phyloP scores from a whole-genome alignment of 2,329 filamentous ascomycete species.

The Microdochium trichocladiopsis region DNA sequence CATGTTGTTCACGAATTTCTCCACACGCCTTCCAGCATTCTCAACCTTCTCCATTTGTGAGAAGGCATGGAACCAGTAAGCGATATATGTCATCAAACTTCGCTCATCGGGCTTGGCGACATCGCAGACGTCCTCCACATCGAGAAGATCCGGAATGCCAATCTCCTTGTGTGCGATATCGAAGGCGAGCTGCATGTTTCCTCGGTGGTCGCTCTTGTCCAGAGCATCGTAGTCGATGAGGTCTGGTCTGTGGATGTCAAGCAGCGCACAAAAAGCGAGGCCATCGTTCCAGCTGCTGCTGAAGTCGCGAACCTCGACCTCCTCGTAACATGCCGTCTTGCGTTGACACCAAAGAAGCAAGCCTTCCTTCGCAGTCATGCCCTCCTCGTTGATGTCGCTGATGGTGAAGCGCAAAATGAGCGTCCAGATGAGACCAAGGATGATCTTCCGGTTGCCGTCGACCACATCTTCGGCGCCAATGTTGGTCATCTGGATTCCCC shows the following conservation, averaged over 20 bases:
- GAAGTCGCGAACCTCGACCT: constrained; percentile 93
- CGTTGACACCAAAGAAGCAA: constrained; percentile 94
- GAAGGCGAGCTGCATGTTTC: constrained; percentile 97
- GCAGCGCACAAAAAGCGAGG: constrained; percentile 87
- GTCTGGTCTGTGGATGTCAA: constrained; percentile 95
- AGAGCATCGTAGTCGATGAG: constrained; percentile 93
- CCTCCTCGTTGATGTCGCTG: constrained; percentile 96
- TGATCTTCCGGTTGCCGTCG: constrained; percentile 96
- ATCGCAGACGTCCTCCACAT: constrained; percentile 97
- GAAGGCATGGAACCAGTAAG: constrained; percentile 99
- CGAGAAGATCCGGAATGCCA: constrained; percentile 88
- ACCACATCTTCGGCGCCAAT: constrained; percentile 98
- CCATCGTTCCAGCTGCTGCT: constrained; percentile 96
- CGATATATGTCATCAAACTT: constrained; percentile 98
- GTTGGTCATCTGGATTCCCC: constrained; percentile 95
- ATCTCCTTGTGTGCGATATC: constrained; percentile 95
- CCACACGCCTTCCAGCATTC: constrained; percentile 89
- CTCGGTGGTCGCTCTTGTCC: constrained; percentile 88
- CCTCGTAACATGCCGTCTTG: constrained; percentile 97
- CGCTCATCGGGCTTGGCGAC: constrained; percentile 93
- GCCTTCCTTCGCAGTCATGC: constrained; percentile 95
- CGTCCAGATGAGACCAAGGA: constrained; percentile 95
- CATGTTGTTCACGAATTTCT: constrained; percentile 99
- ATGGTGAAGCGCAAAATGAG: constrained; percentile 97
- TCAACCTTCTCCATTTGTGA: constrained; percentile 98